Percentiles rank a stretch among this genome's conserved stretches.
These are phyloP conservation scores for Xylaria sp. DNA, from an alignment of 2,329 filamentous ascomycete species.

Conservation along the genomic window DNA sequence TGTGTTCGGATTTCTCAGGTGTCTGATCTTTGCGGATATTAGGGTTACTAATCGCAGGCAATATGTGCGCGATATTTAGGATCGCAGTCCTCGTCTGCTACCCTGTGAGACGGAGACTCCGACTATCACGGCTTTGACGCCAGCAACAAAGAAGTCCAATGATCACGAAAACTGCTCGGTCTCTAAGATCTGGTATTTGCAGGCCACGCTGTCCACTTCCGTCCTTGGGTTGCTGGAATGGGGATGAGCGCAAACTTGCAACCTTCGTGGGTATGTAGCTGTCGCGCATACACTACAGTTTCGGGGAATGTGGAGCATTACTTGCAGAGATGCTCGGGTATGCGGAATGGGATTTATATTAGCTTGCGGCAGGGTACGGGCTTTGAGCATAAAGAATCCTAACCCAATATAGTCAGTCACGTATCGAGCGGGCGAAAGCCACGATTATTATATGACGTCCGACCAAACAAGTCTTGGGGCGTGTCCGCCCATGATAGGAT, in stretches of 20 bases:
- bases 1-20: constrained; percentile 12
- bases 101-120: constrained; percentile 4
- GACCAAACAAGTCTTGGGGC: not conserved
- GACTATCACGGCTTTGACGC: constrained; percentile 4
- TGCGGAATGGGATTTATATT: constrained; percentile 1
- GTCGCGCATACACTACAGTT: constrained; percentile 1
- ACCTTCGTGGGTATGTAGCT: constrained; percentile 19
- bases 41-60: not conserved
- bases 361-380: not conserved
- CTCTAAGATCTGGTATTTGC: not conserved
- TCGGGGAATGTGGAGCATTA: constrained; percentile 22
- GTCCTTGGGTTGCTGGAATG: constrained; percentile 16
- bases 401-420: no score
- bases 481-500: not conserved
- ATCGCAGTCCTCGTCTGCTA: constrained; percentile 8
- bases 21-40: constrained; percentile 2
- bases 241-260: constrained; percentile 18
- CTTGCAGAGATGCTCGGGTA: not conserved
- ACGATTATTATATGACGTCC: not conserved
- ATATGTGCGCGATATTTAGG: constrained; percentile 29
- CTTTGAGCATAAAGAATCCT: not conserved
- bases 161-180: not conserved
- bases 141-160: not conserved
- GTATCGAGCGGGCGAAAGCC: not conserved
- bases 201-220: constrained; percentile 7